These are phyloP conservation scores for Fomitiporia mediterranea DNA, from an alignment of 1,284 basidiomycete species.

Conservation along the genomic window DNA sequence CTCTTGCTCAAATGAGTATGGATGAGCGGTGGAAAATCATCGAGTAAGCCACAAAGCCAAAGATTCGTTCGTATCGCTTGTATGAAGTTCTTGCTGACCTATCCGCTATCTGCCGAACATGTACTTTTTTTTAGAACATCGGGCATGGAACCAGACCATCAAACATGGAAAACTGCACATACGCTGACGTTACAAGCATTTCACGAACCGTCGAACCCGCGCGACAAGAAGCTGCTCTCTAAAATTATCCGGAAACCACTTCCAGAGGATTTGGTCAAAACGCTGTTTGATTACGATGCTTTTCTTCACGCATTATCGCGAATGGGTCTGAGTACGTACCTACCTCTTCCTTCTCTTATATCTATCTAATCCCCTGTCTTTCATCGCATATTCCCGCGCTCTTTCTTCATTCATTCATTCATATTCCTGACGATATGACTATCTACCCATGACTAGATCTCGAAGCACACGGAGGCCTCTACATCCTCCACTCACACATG, in stretches of 20 bases:
- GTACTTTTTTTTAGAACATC: conserved; percentile 26
- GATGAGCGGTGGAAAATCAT: conserved; percentile 56
- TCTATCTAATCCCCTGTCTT: no score
- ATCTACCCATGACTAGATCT: conserved; percentile 47
- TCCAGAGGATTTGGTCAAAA: conserved; percentile 45
- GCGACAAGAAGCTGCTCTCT: conserved; percentile 54
- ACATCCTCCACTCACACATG: conserved; percentile 80
- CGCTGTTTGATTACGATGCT: conserved; percentile 69
- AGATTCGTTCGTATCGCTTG: no score
- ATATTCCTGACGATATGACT: neutral
- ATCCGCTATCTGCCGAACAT: no score
- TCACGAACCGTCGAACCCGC: conserved; percentile 42
- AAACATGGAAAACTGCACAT: conserved; percentile 60
- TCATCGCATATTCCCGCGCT: no score
- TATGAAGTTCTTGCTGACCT: no score
- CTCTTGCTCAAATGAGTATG: conserved; percentile 61
- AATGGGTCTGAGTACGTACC: conserved; percentile 71
- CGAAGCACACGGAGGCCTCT: conserved; percentile 84
- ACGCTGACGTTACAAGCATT: conserved; percentile 55
- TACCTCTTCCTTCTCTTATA: neutral
- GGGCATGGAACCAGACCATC: conserved; percentile 49
- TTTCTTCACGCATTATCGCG: conserved; percentile 74
- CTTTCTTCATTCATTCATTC: neutral
- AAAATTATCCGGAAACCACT: conserved; percentile 54
- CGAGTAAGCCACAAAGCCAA: conserved; percentile 44